Evolutionary conservation across 345 rosid genomes (phyloP).

Genomic region (Schrenkiella parvula): DNA sequence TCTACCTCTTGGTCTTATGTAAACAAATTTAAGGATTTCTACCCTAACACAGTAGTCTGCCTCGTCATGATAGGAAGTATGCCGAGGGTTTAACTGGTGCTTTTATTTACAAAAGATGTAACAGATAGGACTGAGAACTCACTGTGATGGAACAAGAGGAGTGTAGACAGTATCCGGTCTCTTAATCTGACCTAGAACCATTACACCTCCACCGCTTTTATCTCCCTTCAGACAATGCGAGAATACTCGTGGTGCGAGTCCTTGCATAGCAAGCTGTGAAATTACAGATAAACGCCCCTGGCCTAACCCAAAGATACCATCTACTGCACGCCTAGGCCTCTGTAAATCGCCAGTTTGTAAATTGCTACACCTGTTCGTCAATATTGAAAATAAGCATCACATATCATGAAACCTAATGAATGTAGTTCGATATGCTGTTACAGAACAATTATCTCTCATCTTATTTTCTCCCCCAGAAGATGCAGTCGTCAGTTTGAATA

Average conservation of each 20-base stretch:
- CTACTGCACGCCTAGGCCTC: constrained; percentile 78
- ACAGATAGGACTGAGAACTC: constrained; percentile 30
- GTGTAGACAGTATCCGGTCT: constrained; percentile 88
- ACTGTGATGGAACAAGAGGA: constrained; percentile 84
- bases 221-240: constrained; percentile 91
- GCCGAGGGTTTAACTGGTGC: not conserved
- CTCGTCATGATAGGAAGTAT: not conserved
- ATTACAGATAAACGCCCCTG: constrained; percentile 77
- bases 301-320: constrained; percentile 95
- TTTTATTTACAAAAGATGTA: not conserved
- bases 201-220: constrained; percentile 71
- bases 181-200: constrained; percentile 90
- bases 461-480: not conserved
- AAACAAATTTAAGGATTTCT: not conserved
- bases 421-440: not conserved
- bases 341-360: constrained; percentile 71
- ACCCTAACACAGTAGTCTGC: not conserved
- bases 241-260: constrained; percentile 70
- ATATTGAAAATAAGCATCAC: constrained; percentile 14
- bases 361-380: constrained; percentile 71
- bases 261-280: constrained; percentile 78
- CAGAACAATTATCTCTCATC: not conserved
- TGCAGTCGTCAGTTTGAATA: not conserved
- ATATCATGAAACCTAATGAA: not conserved
- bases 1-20: not conserved